These are phyloP conservation scores for Sporodiniella umbellata DNA, from an alignment of 371 early-diverging fungal genomes.

Conservation along the genomic window DNA sequence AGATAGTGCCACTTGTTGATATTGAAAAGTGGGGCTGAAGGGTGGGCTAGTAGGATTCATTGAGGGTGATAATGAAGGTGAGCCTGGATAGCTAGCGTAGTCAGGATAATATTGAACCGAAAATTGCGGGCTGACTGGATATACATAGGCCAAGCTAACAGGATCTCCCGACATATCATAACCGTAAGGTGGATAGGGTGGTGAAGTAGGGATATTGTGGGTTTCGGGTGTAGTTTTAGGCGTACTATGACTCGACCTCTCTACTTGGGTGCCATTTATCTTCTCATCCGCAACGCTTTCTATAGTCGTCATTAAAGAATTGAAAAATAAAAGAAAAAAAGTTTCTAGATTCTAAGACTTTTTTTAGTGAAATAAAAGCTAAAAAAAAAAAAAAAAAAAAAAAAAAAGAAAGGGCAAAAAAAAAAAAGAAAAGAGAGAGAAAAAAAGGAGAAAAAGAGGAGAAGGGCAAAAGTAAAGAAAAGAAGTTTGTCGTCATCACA, in stretches of 20 bases:
- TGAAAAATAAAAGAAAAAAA: conserved; percentile 2
- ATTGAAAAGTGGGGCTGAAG: conserved; percentile 37
- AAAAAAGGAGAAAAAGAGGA: conserved; percentile 9
- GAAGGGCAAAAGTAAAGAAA: background rate
- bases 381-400: conserved; percentile 7
- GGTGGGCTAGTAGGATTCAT: conserved; percentile 32
- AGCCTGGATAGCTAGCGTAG: conserved; percentile 48
- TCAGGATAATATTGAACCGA: conserved; percentile 45
- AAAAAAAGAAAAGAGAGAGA: too few species aligned
- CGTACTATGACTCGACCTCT: background rate
- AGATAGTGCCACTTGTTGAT: conserved; percentile 36
- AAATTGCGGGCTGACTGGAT: conserved; percentile 48
- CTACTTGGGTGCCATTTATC: conserved; percentile 7
- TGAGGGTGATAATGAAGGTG: conserved; percentile 34
- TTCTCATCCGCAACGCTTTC: background rate
- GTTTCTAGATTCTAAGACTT: background rate
- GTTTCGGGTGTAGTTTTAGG: conserved; percentile 13
- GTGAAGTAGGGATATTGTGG: conserved; percentile 40
- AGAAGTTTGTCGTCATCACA: conserved; percentile 8
- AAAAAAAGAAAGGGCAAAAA: conserved; percentile 7
- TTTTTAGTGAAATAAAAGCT: background rate
- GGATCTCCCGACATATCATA: conserved; percentile 18
- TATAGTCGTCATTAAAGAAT: conserved; percentile 8
- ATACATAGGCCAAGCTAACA: conserved; percentile 28
- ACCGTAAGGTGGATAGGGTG: conserved; percentile 26